Percentiles rank a stretch among this genome's conserved stretches.
Conservation (phyloP, 2,329 filamentous ascomycete species). For the Lojkania enalia region DNA sequence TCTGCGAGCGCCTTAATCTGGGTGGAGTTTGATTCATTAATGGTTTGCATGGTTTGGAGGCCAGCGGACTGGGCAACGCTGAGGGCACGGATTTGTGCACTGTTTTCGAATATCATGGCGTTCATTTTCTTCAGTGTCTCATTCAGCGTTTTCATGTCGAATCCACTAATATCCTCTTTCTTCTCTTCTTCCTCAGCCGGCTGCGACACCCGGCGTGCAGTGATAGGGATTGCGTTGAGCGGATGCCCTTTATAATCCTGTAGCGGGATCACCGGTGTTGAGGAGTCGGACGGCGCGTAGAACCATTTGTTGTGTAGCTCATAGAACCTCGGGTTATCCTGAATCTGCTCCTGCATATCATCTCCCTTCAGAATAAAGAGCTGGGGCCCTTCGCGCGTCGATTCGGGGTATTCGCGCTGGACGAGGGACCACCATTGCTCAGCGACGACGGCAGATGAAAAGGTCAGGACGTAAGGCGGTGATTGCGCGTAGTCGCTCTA, state of each 20-base stretch:
- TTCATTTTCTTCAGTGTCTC: conserved; percentile 32
- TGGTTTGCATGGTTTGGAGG: conserved; percentile 41
- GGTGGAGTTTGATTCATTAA: conserved; percentile 39
- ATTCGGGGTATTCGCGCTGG: conserved; percentile 33
- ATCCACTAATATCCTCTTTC: conserved; percentile 11
- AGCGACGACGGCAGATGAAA: conserved; percentile 35
- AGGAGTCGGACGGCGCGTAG: conserved; percentile 30
- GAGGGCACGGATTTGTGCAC: conserved; percentile 37
- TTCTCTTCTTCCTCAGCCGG: not conserved
- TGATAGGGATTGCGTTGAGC: conserved; percentile 12
- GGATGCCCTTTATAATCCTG: conserved; percentile 33
- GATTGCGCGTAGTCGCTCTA: conserved; percentile 38
- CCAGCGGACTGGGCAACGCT: conserved; percentile 39
- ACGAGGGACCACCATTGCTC: conserved; percentile 42
- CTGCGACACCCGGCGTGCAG: not conserved
- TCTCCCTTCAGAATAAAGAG: conserved; percentile 41
- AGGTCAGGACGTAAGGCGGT: conserved; percentile 40
- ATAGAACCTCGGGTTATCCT: conserved; percentile 34
- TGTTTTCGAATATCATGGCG: conserved; percentile 34
- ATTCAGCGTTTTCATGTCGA: conserved; percentile 29
- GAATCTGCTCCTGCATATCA: conserved; percentile 38
- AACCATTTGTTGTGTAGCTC: conserved; percentile 41
- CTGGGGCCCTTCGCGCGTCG: conserved; percentile 35
- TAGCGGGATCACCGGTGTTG: conserved; percentile 32
- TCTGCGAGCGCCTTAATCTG: conserved; percentile 41